phyloP scores from a whole-genome alignment of 768 basidiomycete genomes.

The Exidia glandulosa region DNA sequence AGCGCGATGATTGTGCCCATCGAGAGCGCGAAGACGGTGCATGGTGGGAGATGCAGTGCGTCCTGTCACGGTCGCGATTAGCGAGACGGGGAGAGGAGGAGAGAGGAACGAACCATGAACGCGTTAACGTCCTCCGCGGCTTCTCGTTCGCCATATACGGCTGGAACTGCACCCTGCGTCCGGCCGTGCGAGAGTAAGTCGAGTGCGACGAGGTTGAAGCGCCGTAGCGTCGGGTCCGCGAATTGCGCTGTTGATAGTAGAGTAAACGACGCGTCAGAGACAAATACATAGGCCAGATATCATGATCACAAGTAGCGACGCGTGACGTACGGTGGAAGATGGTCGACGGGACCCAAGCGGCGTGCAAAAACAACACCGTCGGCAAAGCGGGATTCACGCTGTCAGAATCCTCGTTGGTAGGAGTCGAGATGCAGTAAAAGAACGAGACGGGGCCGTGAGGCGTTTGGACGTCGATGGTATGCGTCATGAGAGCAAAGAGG shows the following conservation, averaged over 20 bases:
- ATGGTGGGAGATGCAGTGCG: neutral
- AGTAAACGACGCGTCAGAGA: neutral
- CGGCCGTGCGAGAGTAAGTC: neutral
- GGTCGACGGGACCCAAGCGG: neutral
- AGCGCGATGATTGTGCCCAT: neutral
- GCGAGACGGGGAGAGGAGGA: too few relatives aligned
- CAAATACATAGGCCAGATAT: neutral
- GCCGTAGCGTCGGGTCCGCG: neutral
- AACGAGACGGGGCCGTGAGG: neutral
- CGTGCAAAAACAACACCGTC: neutral
- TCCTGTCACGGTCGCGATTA: neutral
- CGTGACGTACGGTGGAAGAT: neutral
- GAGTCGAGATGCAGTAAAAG: neutral
- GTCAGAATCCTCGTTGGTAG: neutral
- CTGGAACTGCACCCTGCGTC: neutral
- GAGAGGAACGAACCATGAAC: neutral
- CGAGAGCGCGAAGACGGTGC: neutral
- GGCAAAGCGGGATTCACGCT: neutral
- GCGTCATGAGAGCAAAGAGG: too few relatives aligned
- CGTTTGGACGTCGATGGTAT: neutral
- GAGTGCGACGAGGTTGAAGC: neutral
- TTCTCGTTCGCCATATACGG: neutral
- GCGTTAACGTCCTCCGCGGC: neutral
- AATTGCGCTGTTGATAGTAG: neutral
- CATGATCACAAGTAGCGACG: too few relatives aligned